Evolutionary conservation across 257 asterid genomes (phyloP), one percentile per base, ranked within the genome.

Genomic region (Solanum ossicruentum): DNA sequence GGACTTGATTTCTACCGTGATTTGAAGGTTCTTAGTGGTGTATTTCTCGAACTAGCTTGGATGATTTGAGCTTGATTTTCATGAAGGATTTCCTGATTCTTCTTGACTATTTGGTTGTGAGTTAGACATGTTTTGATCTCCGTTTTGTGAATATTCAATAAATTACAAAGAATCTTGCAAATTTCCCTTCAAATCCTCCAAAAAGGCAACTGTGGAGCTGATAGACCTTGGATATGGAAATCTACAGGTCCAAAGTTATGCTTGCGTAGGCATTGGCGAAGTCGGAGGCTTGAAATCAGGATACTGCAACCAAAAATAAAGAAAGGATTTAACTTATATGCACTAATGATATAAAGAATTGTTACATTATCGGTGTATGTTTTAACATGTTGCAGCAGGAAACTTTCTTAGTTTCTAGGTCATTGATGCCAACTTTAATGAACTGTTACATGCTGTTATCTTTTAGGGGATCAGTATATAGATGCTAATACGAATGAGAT

Each of bases 251-350:
- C 39, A 77, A 56, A 60, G 54, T 88, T 89, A 95, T 83, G 98
- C 98, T 88, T 87, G 93, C 17, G 97, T 89, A 57, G 99, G 98
- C 83, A 90, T 95, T 20, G 99, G 99, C 0, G 98, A 96, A 12
- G 98, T 60, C 18, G 99, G 99, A 55, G 99, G 99, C 93, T 91
- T 96, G 88, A 84, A 89, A 87, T 96, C 99, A 57, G 98, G 98
- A 89, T 95, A 96, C 99, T 96, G 94, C 89, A 90, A 51, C 57
- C 32, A 43, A 15, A 78, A 52, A 26, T 15, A 9, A 26, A 51
- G 10, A 9, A 51, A 23, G 6, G 39, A 77, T 77, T 23, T 77
- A 51, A 77, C 63, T 78, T 78, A 9, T 28, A 52, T 78, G 17
- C 6, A 52, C 2, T 10, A 28, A 26, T 16, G 0, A 6, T 51